These are phyloP conservation scores for Funneliformis mosseae DNA, from an alignment of 192 early-diverging fungal genomes.

Conservation along the genomic window DNA sequence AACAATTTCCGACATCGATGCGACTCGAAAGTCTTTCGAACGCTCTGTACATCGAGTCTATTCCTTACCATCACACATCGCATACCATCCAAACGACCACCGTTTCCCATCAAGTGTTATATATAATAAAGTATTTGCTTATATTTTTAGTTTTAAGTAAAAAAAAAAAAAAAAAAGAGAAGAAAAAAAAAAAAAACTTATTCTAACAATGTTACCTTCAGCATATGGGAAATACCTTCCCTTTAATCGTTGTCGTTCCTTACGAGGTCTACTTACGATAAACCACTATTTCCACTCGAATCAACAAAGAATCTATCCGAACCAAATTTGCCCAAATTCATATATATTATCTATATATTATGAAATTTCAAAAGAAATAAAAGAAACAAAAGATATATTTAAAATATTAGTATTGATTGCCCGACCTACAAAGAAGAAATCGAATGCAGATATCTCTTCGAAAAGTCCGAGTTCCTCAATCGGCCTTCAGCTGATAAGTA, in stretches of 20 bases:
- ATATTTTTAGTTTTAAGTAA: slow-evolving; percentile 27
- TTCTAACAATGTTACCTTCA: slow-evolving; percentile 33
- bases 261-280: slow-evolving; percentile 13
- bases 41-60: slow-evolving; percentile 31
- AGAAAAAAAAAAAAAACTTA: not conserved
- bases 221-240: not conserved
- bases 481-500: no score
- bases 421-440: not conserved
- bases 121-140: slow-evolving; percentile 31
- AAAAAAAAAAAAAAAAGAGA: not conserved
- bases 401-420: not conserved
- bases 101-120: slow-evolving; percentile 27
- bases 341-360: not conserved
- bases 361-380: no score
- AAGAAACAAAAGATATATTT: not conserved
- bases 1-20: slow-evolving; percentile 12
- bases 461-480: not conserved
- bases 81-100: slow-evolving; percentile 33
- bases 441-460: not conserved
- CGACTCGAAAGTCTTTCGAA: slow-evolving; percentile 34
- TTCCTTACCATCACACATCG: slow-evolving; percentile 17
- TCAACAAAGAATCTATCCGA: not conserved
- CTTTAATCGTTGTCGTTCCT: not conserved
- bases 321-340: not conserved
- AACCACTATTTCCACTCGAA: not conserved